Evolutionary conservation across 2,329 filamentous ascomycete genomes (phyloP), one percentile per base, ranked within the genome.

Genomic region (Lecanicillium sp.): DNA sequence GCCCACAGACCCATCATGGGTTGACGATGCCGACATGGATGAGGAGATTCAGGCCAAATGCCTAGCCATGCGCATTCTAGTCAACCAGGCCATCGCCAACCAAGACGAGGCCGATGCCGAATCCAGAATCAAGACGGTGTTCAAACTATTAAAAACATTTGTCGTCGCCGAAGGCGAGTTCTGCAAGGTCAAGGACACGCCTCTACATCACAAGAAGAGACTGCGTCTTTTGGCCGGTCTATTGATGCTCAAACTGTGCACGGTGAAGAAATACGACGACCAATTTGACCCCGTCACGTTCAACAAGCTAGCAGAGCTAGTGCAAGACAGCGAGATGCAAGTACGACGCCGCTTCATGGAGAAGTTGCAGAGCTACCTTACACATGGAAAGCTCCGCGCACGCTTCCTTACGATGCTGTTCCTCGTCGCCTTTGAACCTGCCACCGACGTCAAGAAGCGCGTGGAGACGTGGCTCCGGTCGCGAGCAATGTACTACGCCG

Each of bases 321-420:
- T 86, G 2, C 91, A 97, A 62, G 90, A 96, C 60, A 74, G 76
- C 5, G 75, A 86, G 42, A 69, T 79, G 2, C 77, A 84, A 54
- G 89, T 97, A 23, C 84, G 93, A 27, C 78, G 77, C 39, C 79
- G 78, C 2, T 97, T 98, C 58, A 76, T 93, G 45, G 81, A 83
- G 58, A 90, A 90, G 57, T 72, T 98, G 33, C 93, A 95, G 67
- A 96, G 95, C 67, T 91, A 95, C 59, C 78, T 97, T 4, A 86
- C 86, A 9, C 79, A 85, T 45, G 78, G 78, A 48, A 81, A 77
- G 55, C 74, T 95, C 2, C 76, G 81, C 1, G 71, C 77, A 11
- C 83, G 91, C 9, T 98, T 94, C 74, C 93, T 95, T 64, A 86
- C 88, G 0, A 84, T 95, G 33, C 75, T 95, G 5, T 97, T 96